A percentile compares a stretch with the other conserved stretches of the same genome.
Evolutionary conservation across 2,329 filamentous ascomycete species (phyloP).

Genomic region (Teratosphaeriaceae sp.): DNA sequence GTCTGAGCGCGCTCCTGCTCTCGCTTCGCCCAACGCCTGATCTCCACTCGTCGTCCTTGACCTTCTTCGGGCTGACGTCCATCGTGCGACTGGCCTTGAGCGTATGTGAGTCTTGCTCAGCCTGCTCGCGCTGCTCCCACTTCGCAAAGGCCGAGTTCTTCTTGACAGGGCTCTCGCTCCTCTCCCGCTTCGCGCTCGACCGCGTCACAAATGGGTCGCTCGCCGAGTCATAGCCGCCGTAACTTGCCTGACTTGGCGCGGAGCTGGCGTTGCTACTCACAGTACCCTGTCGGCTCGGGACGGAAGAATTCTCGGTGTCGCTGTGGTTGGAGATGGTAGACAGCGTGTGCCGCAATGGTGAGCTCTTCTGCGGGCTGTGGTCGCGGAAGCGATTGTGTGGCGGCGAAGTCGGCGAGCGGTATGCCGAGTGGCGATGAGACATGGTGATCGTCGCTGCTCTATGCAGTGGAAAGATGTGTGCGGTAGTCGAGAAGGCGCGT

Average conservation of each 20-base stretch:
- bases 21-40: conserved; percentile 22
- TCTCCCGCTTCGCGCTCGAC: conserved; percentile 24
- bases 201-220: conserved; percentile 26
- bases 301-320: conserved; percentile 24
- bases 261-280: conserved; percentile 26
- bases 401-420: conserved; percentile 25
- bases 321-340: conserved; percentile 28
- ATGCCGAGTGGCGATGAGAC: conserved; percentile 16
- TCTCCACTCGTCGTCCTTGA: conserved; percentile 28
- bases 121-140: conserved; percentile 23
- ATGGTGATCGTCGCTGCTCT: not conserved
- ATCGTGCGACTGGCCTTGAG: conserved; percentile 21
- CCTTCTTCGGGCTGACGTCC: conserved; percentile 25
- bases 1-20: conserved; percentile 22
- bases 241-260: conserved; percentile 18
- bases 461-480: not conserved
- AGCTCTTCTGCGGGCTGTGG: conserved; percentile 28
- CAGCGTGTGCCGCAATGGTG: conserved; percentile 28
- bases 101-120: conserved; percentile 14
- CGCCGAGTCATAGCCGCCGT: conserved; percentile 21
- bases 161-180: conserved; percentile 31
- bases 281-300: conserved; percentile 23
- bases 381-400: conserved; percentile 26
- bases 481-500: not conserved
- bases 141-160: conserved; percentile 26